Evolutionary conservation across 73 alveolate genomes (phyloP), one percentile per base, ranked within the genome.

Genomic region (Durusdinium trenchii): DNA sequence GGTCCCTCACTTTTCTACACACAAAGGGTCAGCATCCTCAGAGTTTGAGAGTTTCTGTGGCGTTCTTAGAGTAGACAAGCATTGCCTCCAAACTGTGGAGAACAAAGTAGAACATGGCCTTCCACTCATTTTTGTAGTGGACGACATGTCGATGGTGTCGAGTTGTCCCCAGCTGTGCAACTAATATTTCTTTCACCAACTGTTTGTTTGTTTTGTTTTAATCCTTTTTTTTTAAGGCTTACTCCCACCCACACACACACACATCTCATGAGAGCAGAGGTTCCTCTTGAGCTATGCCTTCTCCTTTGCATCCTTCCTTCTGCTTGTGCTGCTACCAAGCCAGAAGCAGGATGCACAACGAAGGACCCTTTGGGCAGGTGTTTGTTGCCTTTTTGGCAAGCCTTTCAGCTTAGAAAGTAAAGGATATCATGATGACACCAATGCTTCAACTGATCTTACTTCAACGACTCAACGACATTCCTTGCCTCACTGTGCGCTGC

Each of bases 281-380:
- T 89, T 89, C 86, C 51, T 89, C 23, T 26, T 89, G 86, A 89
- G 96, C 85, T 89, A 89, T 45, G 96, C 86, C 85, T 89, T 89
- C 69, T 89, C 96, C 86, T 89, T 89, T n/a, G 86, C 71, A 4
- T 62, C 96, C 86, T 89, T 89, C 96, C 10, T 45, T 38, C 40
- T 89, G 86, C 86, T 89, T 38, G 40, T 89, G 40, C 96, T 89
- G n/a, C 82, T 89, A 30, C 96, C 96, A 10, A 30, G 47, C 32
- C 96, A 89, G 69, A 89, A 89, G 69, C 84, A 61, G 40, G 96
- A 89, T 35, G 96, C 96, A 1, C 96, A 89, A 47, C 82, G 96
- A 30, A 89, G 96, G 96, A 46, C 18, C 78, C 9, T 64, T 30
- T 40, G 78, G 78, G 40, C 43, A 23, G 64, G 28, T 20, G 64